Evolutionary conservation across 202 grass and related monocot species (phyloP), one percentile per base, ranked within the genome.

Genomic region (Brachypodium distachyon): DNA sequence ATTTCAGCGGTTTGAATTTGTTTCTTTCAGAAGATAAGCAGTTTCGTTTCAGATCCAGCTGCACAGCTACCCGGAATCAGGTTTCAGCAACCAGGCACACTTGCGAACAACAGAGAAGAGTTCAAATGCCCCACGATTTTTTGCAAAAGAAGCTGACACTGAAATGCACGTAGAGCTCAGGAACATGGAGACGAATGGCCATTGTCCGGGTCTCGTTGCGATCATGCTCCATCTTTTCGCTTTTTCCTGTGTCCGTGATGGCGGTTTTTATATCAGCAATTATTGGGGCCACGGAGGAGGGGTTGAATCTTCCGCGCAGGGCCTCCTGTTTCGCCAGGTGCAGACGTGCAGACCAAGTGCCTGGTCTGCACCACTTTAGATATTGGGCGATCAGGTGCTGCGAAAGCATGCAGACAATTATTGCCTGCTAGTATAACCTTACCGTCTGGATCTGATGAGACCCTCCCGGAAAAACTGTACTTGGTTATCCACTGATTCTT

Each of bases 201-300:
- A 32, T 54, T n/a, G 38, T 12, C 2, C 39, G 32, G 78, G 66
- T 7, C 28, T 72, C 1, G 32, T 38, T 56, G 80, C 60, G 28
- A 70, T 74, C 75, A 49, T 53, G 53, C 54, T 75, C 5, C 22
- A 2, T 21, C 52, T 55, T 73, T 67, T 61, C 1, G 16, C 50
- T 12, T 65, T 87, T 67, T 17, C 21, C n/a, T 64, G 10, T 47
- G 52, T 8, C 60, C 33, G 22, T 42, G 18, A 7, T 26, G 26
- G 32, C 4, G 25, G 50, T 44, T 81, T 73, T 79, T 74, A 74
- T 76, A 74, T 34, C 29, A 31, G 36, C 76, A 87, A 87, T 83
- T 83, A 87, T 87, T 84, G 54, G 12, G 22, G 50, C n/a, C 32
- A 14, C n/a, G 68, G 61, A 62, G 50, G 77, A 23, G 34, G 21